Conservation (phyloP, 73 alveolate genomes). For the Vitrella brassicaformis region DNA sequence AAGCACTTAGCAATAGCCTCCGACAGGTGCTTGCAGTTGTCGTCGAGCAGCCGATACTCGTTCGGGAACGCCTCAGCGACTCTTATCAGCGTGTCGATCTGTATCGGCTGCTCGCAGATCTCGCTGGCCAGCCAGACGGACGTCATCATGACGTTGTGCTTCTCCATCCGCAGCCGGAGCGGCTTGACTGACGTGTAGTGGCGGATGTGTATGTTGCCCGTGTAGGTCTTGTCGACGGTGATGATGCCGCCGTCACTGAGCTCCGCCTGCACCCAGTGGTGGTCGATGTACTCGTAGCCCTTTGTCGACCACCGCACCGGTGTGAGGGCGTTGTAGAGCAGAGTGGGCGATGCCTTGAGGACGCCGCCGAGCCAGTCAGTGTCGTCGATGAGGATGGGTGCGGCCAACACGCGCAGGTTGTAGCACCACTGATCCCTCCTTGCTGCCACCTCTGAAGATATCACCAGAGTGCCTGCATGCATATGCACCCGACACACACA, state of each 20-base stretch:
- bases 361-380: background rate
- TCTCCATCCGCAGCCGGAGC: background rate
- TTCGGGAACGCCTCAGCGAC: background rate
- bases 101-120: background rate
- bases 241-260: background rate
- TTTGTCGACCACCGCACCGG: background rate
- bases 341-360: background rate
- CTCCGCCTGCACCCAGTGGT: background rate
- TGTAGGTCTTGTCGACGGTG: background rate
- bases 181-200: background rate
- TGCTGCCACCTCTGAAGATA: too few species aligned
- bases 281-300: background rate
- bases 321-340: background rate
- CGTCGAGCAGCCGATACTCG: background rate
- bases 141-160: background rate
- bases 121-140: background rate
- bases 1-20: background rate
- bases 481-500: too few species aligned
- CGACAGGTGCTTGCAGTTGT: background rate
- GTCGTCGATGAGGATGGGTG: background rate
- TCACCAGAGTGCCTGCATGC: too few species aligned
- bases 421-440: too few species aligned
- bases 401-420: background rate
- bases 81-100: background rate
- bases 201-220: background rate